These are phyloP conservation scores for Apiospora marii DNA, from an alignment of 2,329 filamentous ascomycete genomes.

Conservation along the genomic window DNA sequence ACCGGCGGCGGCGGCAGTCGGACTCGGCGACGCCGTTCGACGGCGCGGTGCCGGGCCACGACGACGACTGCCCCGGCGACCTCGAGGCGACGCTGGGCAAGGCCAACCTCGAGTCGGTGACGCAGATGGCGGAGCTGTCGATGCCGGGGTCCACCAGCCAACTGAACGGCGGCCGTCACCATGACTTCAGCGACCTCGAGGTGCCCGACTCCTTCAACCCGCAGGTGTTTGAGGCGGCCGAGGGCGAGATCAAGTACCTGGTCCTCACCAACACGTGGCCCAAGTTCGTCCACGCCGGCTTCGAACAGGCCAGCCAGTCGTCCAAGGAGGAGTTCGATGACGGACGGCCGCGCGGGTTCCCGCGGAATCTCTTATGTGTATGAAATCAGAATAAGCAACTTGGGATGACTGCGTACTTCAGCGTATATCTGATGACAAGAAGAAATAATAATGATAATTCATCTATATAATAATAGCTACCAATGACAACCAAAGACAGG, in stretches of 20 bases:
- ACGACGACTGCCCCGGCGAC: slow-evolving; percentile 15
- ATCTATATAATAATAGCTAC: background rate
- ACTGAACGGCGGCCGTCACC: background rate
- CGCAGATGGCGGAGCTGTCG: slow-evolving; percentile 30
- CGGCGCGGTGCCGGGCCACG: background rate
- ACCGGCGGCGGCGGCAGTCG: slow-evolving; percentile 25
- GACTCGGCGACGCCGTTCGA: slow-evolving; percentile 32
- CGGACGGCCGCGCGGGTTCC: background rate
- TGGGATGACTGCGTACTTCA: background rate
- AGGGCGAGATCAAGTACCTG: slow-evolving; percentile 37
- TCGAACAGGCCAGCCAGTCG: slow-evolving; percentile 22
- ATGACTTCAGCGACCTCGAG: slow-evolving; percentile 25
- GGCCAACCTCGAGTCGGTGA: slow-evolving; percentile 32
- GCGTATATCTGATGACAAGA: background rate
- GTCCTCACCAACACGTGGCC: slow-evolving; percentile 43
- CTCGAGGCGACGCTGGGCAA: slow-evolving; percentile 32
- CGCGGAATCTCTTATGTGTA: background rate
- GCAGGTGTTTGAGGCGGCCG: slow-evolving; percentile 32
- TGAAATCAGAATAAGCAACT: background rate
- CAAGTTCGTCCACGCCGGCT: slow-evolving; percentile 37
- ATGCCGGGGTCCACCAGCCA: background rate
- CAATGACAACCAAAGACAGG: background rate
- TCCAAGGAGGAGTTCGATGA: background rate
- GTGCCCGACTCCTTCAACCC: slow-evolving; percentile 26
- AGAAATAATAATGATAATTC: background rate